Evolutionary conservation across 139 green algal species (phyloP).

Genomic region (Chlamydomonas sp.): DNA sequence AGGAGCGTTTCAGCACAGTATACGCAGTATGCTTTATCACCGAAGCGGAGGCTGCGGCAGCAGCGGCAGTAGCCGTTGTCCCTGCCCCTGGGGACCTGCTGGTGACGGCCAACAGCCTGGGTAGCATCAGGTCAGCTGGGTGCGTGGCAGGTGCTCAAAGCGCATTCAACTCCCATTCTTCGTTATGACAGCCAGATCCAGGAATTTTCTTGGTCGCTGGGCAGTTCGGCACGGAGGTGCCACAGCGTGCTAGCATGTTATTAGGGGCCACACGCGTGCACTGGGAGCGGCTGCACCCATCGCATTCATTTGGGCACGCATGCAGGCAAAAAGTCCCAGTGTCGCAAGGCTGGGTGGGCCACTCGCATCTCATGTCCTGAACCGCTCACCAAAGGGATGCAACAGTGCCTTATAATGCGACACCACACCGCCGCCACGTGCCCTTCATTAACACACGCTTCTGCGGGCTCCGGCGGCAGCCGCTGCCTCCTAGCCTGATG

Average conservation of each 20-base stretch:
- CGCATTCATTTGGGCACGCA: too few relatives aligned
- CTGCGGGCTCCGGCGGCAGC: neutral
- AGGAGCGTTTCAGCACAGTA: conserved; percentile 21
- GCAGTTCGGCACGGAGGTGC: neutral
- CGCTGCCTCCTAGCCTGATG: too few relatives aligned
- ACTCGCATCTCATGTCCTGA: too few relatives aligned
- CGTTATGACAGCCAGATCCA: too few relatives aligned
- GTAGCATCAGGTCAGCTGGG: neutral
- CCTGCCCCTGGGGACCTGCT: conserved; percentile 5
- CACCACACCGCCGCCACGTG: neutral
- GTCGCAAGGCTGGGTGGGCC: too few relatives aligned
- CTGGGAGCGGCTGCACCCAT: too few relatives aligned
- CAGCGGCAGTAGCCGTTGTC: neutral
- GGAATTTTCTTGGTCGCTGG: neutral
- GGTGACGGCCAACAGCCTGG: conserved; percentile 16
- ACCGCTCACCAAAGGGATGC: too few relatives aligned
- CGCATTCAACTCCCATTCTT: too few relatives aligned
- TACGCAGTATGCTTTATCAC: conserved; percentile 23
- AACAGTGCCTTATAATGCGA: too few relatives aligned
- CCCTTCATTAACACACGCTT: neutral
- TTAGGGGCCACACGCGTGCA: too few relatives aligned
- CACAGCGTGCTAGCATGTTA: neutral
- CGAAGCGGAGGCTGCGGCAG: neutral
- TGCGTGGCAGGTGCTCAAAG: too few relatives aligned
- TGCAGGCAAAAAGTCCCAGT: too few relatives aligned